Conservation (phyloP, 1,139 yeast genomes). For the Saccharomyces hybrid region DNA sequence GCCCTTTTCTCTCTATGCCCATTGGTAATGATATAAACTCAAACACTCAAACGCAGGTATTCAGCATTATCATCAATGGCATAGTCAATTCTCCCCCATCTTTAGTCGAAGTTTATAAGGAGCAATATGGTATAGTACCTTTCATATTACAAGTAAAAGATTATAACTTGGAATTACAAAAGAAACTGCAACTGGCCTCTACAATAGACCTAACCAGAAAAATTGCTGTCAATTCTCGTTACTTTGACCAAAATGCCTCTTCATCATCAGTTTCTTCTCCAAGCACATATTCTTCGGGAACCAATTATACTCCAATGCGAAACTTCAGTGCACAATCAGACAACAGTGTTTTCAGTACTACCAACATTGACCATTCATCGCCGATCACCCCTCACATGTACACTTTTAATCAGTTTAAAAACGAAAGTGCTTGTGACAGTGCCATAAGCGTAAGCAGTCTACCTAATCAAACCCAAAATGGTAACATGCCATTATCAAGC, state of each 20-base stretch:
- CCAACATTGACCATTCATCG: constrained; percentile 16
- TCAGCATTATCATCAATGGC: constrained; percentile 25
- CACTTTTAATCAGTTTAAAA: constrained; percentile 19
- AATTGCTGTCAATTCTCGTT: constrained; percentile 14
- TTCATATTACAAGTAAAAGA: constrained; percentile 24
- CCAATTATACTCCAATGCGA: constrained; percentile 21
- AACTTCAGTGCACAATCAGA: constrained; percentile 22
- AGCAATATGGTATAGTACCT: constrained; percentile 22
- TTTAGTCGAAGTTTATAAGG: constrained; percentile 23
- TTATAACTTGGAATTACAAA: constrained; percentile 22
- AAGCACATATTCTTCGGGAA: constrained; percentile 8
- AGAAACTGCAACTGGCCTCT: constrained; percentile 24
- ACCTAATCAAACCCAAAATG: constrained; percentile 10
- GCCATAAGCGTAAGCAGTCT: constrained; percentile 23
- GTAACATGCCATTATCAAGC: not conserved
- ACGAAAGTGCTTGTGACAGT: constrained; percentile 23
- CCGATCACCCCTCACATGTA: constrained; percentile 26
- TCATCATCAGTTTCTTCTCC: constrained; percentile 16
- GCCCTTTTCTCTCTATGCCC: constrained; percentile 29
- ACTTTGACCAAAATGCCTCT: constrained; percentile 9
- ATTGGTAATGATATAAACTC: constrained; percentile 17
- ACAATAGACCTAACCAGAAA: constrained; percentile 23
- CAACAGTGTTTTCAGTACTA: constrained; percentile 23
- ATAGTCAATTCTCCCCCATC: constrained; percentile 23
- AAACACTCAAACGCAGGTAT: constrained; percentile 17